Evolutionary conservation across 371 early-diverging fungal species (phyloP).

Genomic region (Mortierella sp.): DNA sequence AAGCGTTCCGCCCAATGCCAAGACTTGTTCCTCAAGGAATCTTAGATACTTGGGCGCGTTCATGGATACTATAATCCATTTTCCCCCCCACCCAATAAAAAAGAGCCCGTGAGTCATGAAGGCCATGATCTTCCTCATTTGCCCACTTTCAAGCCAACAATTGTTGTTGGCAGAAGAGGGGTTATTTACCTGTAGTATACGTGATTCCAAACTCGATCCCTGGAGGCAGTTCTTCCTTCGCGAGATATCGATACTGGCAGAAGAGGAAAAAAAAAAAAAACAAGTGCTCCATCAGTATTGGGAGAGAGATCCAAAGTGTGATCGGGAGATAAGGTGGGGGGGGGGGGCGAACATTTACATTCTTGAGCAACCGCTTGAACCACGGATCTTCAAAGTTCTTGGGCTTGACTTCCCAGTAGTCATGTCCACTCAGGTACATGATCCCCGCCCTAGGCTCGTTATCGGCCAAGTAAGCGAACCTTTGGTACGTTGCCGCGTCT

Average conservation of each 20-base stretch:
- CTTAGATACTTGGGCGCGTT: conserved; percentile 69
- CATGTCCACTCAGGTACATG: conserved; percentile 56
- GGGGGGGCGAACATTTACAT: conserved; percentile 56
- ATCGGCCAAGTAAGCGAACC: conserved; percentile 58
- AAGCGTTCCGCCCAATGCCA: conserved; percentile 62
- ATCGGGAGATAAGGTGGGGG: no score
- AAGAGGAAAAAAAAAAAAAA: conserved; percentile 1
- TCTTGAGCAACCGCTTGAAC: conserved; percentile 61
- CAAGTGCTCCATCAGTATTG: neutral
- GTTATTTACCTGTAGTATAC: conserved; percentile 62
- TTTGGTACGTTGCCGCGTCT: conserved; percentile 58
- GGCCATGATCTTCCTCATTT: no score
- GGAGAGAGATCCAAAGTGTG: no score
- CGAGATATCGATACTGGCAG: conserved; percentile 56
- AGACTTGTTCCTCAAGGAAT: conserved; percentile 68
- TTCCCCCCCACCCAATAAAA: no score
- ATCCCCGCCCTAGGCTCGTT: conserved; percentile 56
- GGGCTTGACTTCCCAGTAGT: conserved; percentile 60
- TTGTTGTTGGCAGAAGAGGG: no score
- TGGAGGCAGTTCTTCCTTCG: conserved; percentile 56
- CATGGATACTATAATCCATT: conserved; percentile 19
- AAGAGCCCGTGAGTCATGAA: neutral
- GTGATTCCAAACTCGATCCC: conserved; percentile 61
- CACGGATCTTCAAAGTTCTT: conserved; percentile 60
- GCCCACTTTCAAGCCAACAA: no score